These are phyloP conservation scores for Tricholoma sp. DNA, from an alignment of 768 basidiomycete species.

Conservation along the genomic window DNA sequence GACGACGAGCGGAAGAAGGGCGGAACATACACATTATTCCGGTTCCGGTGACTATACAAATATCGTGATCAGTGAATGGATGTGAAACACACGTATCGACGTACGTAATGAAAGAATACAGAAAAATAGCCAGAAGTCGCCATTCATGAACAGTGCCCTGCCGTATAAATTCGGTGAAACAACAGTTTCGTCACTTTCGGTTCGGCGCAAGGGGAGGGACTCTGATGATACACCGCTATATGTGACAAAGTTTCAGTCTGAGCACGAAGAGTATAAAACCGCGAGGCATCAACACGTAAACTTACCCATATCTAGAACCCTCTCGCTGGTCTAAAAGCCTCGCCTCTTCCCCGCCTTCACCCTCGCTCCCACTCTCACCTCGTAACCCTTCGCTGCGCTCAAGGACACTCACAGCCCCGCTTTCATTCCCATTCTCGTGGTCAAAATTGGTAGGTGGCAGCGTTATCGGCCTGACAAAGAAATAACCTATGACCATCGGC, in stretches of 20 bases:
- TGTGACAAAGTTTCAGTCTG: background rate
- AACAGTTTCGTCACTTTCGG: background rate
- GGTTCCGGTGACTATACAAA: conserved; percentile 55
- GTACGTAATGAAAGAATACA: conserved; percentile 50
- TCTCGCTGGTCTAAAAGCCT: background rate
- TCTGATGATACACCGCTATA: background rate
- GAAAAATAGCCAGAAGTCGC: conserved; percentile 32
- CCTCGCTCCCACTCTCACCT: background rate
- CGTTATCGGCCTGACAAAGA: conserved; percentile 66
- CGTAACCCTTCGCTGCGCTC: background rate
- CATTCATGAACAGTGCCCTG: conserved; percentile 11
- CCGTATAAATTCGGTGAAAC: conserved; percentile 18
- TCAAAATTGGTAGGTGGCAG: conserved; percentile 34
- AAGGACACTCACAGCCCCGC: background rate
- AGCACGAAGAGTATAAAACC: background rate
- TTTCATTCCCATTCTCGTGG: conserved; percentile 2
- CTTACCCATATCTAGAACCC: background rate
- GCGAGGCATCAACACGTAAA: background rate
- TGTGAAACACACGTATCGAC: conserved; percentile 19
- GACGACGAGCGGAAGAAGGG: background rate
- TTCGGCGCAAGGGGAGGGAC: conserved; percentile 7
- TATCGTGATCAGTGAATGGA: conserved; percentile 17
- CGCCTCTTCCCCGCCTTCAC: background rate
- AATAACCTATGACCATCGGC: conserved; percentile 43
- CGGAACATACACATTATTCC: conserved; percentile 66